Evolutionary conservation across 306 rosid species (phyloP).

Genomic region (Morella rubra): DNA sequence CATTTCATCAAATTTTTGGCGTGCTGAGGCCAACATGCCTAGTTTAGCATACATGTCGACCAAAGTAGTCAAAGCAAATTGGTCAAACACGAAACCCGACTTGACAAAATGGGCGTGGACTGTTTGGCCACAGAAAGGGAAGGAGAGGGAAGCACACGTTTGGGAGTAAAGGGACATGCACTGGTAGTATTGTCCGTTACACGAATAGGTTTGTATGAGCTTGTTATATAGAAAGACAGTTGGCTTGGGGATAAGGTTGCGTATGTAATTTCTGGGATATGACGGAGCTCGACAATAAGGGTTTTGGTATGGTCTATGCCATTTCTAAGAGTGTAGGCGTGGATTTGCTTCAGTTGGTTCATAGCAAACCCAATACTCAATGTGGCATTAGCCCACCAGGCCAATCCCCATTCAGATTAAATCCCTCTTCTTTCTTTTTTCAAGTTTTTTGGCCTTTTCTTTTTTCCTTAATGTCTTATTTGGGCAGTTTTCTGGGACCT

Average conservation of each 20-base stretch:
- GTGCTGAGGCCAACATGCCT: conserved; percentile 45
- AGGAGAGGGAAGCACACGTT: conserved; percentile 51
- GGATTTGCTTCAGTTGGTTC: conserved; percentile 75
- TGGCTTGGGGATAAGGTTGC: conserved; percentile 48
- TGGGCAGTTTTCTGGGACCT: no score
- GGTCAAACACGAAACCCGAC: conserved; percentile 57
- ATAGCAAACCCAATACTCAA: conserved; percentile 15
- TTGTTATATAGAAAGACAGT: conserved; percentile 62
- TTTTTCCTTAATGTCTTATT: no score
- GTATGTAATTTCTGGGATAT: conserved; percentile 55
- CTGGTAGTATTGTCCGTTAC: conserved; percentile 24
- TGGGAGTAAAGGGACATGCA: conserved; percentile 55
- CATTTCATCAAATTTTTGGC: conserved; percentile 59
- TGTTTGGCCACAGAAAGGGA: conserved; percentile 40
- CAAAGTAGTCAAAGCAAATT: conserved; percentile 60
- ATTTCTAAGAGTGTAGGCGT: conserved; percentile 59
- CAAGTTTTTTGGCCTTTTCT: no score
- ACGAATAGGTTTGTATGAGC: conserved; percentile 64
- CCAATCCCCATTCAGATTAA: no score
- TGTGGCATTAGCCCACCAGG: no score
- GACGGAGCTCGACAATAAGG: conserved; percentile 51
- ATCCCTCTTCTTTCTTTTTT: no score
- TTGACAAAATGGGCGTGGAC: conserved; percentile 61
- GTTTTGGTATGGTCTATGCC: conserved; percentile 52
- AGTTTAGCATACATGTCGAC: conserved; percentile 62